Evolutionary conservation across 1,284 basidiomycete species (phyloP), one percentile per base, ranked within the genome.

Genomic region (Ceratobasidium sp.): DNA sequence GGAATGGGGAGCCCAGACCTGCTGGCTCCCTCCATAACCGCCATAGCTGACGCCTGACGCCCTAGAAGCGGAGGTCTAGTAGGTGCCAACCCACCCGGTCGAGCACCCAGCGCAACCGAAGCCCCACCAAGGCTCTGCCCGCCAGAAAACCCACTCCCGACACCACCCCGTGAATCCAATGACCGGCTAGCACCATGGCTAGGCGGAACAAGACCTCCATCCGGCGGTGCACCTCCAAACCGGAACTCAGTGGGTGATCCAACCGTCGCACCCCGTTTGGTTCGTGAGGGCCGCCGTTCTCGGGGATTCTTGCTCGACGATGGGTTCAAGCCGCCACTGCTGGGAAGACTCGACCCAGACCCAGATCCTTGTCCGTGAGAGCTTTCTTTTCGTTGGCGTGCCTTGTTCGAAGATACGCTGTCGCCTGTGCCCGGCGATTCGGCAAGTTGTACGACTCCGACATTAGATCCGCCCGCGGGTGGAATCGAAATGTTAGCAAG

Each of bases 21-120:
- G 41, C 25, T 52, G 8, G 39, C 62, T 21, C 62, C 62, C 42
- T 69, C 64, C 53, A 70, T 7, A 16, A 58, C 54, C 9, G 70
- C 70, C 58, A 71, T 36, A 7, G 62, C 62, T 19, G 62, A 72
- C 9, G 68, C 67, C 44, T 71, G 70, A 7, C 70, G 59, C 4
- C 59, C 56, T 6, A 60, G 69, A 1, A 33, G 47, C 23, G 60
- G 29, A 9, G 69, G 58, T 30, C 69, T 70, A n/a, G 33, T 11
- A 36, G 52, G 52, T 27, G 41, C 41, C 41, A 33, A 29, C n/a
- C 58, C 36, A 27, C 19, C 46, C 47, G 23, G 14, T 60, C 33
- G 27, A 11, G 7, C 50, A 33, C 30, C 50, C 60, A 42, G 53
- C 21, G n/a, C 49, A 29, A 5, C 60, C 49, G 11, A 50, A 27